Evolutionary conservation across 768 basidiomycete species (phyloP), one percentile per base, ranked within the genome.

Genomic region (Gloeopeniophorella convolvens): DNA sequence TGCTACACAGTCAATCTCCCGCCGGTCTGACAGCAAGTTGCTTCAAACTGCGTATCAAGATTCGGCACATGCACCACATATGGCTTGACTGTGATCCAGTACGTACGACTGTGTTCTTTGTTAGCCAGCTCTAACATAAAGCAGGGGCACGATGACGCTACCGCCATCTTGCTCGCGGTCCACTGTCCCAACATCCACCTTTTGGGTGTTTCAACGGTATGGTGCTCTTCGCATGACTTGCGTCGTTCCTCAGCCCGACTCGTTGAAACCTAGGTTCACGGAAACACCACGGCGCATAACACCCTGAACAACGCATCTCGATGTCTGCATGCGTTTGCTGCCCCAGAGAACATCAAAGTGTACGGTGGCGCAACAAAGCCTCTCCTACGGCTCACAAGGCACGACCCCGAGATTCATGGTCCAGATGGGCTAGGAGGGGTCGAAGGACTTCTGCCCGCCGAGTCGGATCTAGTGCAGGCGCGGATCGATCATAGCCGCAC

Each of bases 141-240:
- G 39, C 43, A 89, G 87, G 90, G 91, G 12, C 91, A 94, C 60
- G 91, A 95, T 60, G 91, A 94, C 68, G 92, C 87, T 4, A 82
- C 80, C 10, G 89, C 89, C 3, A 82, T 94, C 43, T 69, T 94
- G 62, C 68, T 93, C 8, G 89, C 88, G 4, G 62, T 85, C 4
- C 79, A 89, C 56, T 73, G 74, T 11, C 72, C 76, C 1, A 74
- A 82, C 51, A 75, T 92, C 48, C 65, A 75, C 31, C 77, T 95
- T 16, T 66, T 91, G 5, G 92, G 91, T 1, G 69, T 94, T n/a
- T 92, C 90, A 0, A 89, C 89, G 21, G 90, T 89, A 65, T 59
- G 71, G 41, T 21, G 27, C n/a, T 47, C 30, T 41, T 23, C 33
- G 27, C 20, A 39, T 23, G 12, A 11, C 35, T 48, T 44, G 18